Evolutionary conservation across 768 basidiomycete species (phyloP), one percentile per base, ranked within the genome.

Genomic region (Podaxis carcinomalis): DNA sequence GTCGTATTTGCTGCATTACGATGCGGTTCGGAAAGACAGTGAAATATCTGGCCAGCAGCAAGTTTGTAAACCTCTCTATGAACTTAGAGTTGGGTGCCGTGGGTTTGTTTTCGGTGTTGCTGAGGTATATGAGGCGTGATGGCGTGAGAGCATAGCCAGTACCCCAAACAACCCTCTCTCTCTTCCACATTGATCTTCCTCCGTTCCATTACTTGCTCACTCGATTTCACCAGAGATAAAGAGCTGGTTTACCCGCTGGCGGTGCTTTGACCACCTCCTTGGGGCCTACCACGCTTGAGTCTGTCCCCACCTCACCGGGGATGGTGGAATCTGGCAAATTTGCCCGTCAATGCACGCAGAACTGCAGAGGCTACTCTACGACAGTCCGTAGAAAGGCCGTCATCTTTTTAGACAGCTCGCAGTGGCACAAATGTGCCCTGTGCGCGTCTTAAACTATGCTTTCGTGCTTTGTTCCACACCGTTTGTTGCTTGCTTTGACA

Each of bases 121-220:
- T 35, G 23, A 3, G n/a, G 27, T 35, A 25, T 44, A 16, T 4
- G 25, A 56, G 42, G 25, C 25, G 23, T 42, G 21, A 42, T 56
- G 27, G 55, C 55, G 55, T 56, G 55, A 56, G 55, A 56, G 55
- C 55, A 27, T 28, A 23, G 14, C 40, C 14, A 28, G n/a, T 27
- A 14, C 28, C 40, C 55, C 19, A 37, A 27, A 25, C 40, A 42
- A 27, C 9, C 42, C 40, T 25, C 19, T 16, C 9, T 44, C n/a
- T 44, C 40, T 23, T 56, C 4, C 27, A 19, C 27, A n/a, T 44
- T 9, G 5, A 25, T 42, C 14, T 16, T 7, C 25, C 27, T 21
- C 5, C 16, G 32, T 44, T 19, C 40, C 55, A 32, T n/a, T 14
- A n/a, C 16, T 16, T 42, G 21, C 23, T 42, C n/a, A 32, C 55